Evolutionary conservation across 768 basidiomycete genomes (phyloP).

Genomic region (Collybiopsis luxurians): DNA sequence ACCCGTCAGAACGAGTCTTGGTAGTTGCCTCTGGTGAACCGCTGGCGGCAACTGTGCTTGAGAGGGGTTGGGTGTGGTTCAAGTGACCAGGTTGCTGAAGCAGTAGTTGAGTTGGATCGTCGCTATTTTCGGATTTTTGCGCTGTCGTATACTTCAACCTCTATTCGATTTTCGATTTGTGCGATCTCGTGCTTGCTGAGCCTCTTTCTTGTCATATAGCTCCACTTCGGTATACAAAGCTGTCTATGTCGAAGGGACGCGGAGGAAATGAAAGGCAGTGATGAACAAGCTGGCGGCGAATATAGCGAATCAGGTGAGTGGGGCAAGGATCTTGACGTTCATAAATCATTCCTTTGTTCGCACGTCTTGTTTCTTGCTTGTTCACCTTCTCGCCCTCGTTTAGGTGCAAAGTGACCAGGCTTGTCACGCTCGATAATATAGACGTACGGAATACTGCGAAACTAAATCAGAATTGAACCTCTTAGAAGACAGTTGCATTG

Average conservation of each 20-base stretch:
- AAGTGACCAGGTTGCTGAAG: constrained; percentile 69
- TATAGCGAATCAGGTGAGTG: constrained; percentile 55
- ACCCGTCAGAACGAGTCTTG: constrained; percentile 15
- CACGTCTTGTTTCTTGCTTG: neutral
- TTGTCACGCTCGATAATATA: constrained; percentile 88
- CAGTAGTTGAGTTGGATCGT: constrained; percentile 39
- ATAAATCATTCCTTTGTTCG: constrained; percentile 40
- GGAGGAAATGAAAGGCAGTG: constrained; percentile 80
- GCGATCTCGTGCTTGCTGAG: no score
- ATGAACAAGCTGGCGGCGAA: constrained; percentile 59
- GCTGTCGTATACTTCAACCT: no score
- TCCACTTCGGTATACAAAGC: constrained; percentile 74
- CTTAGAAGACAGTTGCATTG: no score
- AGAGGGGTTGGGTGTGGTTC: constrained; percentile 63
- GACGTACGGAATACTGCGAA: no score
- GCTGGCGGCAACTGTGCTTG: constrained; percentile 51
- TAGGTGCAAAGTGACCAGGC: constrained; percentile 62
- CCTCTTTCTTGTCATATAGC: no score
- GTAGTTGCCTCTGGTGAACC: constrained; percentile 55
- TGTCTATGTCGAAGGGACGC: constrained; percentile 88
- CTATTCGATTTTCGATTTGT: neutral
- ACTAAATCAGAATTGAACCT: no score
- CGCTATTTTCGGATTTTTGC: no score
- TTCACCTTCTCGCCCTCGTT: no score
- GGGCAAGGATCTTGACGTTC: no score